Conservation (phyloP, 2,329 filamentous ascomycete genomes). For the Annulohypoxylon truncatum region DNA sequence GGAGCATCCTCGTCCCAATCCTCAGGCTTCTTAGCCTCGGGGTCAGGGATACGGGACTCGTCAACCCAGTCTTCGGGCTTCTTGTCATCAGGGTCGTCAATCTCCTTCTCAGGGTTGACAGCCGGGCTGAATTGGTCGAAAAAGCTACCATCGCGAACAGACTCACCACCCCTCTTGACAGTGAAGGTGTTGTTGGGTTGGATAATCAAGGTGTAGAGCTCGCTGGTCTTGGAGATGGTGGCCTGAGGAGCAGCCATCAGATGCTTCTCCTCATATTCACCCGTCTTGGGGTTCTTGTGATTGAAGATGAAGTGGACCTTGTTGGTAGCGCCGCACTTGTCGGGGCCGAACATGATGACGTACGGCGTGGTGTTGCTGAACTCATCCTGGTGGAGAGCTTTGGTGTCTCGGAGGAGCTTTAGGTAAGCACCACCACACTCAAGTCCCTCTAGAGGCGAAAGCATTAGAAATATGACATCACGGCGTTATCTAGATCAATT, state of each 20-base stretch:
- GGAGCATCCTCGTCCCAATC: slow-evolving; percentile 99
- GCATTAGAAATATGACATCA: slow-evolving; percentile 49
- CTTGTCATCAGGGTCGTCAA: slow-evolving; percentile 90
- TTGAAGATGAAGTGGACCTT: slow-evolving; percentile 99
- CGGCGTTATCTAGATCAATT: not conserved
- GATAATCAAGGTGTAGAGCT: slow-evolving; percentile 96
- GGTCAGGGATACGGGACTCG: slow-evolving; percentile 88
- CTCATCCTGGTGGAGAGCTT: slow-evolving; percentile 95
- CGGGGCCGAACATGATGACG: slow-evolving; percentile 99
- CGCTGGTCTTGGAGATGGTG: slow-evolving; percentile 89
- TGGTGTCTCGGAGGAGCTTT: slow-evolving; percentile 98
- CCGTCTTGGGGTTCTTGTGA: slow-evolving; percentile 99
- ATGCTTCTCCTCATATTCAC: slow-evolving; percentile 99
- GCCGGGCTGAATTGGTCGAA: slow-evolving; percentile 92
- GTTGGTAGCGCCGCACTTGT: slow-evolving; percentile 99
- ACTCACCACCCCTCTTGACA: slow-evolving; percentile 91
- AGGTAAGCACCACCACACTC: slow-evolving; percentile 99
- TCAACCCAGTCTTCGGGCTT: slow-evolving; percentile 99
- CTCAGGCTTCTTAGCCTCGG: slow-evolving; percentile 93
- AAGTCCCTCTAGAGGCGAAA: slow-evolving; percentile 75
- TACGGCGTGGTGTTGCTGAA: slow-evolving; percentile 98
- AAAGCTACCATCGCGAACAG: slow-evolving; percentile 88
- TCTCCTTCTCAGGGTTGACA: slow-evolving; percentile 96
- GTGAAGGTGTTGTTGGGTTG: slow-evolving; percentile 95
- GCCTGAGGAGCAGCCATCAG: slow-evolving; percentile 84